Evolutionary conservation across 768 basidiomycete genomes (phyloP), one percentile per base, ranked within the genome.

Genomic region (Tulasnella sp.): DNA sequence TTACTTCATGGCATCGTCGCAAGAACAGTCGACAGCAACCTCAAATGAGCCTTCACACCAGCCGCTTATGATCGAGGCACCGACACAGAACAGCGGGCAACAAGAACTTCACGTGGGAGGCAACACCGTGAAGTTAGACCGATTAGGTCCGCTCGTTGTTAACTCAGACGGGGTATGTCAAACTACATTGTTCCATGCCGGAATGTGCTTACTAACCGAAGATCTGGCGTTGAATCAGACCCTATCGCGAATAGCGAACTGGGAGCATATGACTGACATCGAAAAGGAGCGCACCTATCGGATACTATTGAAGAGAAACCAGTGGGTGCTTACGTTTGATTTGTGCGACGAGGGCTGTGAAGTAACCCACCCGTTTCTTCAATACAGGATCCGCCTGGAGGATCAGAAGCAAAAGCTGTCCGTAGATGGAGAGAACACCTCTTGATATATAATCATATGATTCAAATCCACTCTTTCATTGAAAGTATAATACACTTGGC

Each of bases 91-190:
- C 35, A 34, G 17, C 22, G 39, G 26, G 12, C 19, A 40, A n/a
- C 36, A 71, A 42, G 19, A 71, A 39, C 26, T 66, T 17, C 22
- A 62, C 6, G 42, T 71, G 16, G 77, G 39, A 76, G 64, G 64
- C 19, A 65, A 9, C 14, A 65, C 81, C 2, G 79, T 88, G 66
- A 86, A 83, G 77, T 78, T 89, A 6, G 87, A 89, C 73, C 82
- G 81, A 22, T 81, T 90, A 14, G 88, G 88, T 1, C 89, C 89
- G 0, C 83, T 90, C 82, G 86, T 90, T 59, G 87, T 89, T 44
- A 89, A 89, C 77, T 84, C 80, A 47, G 85, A 90, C 80, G 88
- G 88, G 68, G 87, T 89, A 77, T 71, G 84, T 80, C 7, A 6
- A 41, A 17, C 5, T 64, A 14, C 6, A 9, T 17, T 62, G 44